Base-by-base conservation (phyloP, 306 rosid species). In the Lathyrus oleraceus region DNA sequence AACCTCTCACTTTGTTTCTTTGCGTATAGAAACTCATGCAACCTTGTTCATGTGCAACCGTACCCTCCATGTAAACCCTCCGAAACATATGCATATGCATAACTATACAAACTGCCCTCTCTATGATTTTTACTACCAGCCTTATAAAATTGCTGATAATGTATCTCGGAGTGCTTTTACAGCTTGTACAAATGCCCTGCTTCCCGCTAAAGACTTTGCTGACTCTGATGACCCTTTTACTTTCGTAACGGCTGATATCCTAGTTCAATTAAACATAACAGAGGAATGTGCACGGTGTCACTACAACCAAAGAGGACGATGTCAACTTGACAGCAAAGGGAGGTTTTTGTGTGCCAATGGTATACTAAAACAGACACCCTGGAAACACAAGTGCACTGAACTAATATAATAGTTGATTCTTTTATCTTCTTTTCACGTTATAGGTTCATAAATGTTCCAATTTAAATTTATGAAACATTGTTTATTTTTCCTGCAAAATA, bases 151-250 rank as follows among this genome's bases (percentile, higher is more conserved):
- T 10, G 10, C 5, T 20, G 14, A 21, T 25, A 28, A 65, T 40
- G 9, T 0, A 2, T 15, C 10, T 20, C 14, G 0, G 10, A 30
- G 44, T 17, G 48, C 67, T 48, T 66, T 60, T 32, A 11, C 2
- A 10, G 27, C n/a, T n/a, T 82, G 91, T 65, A 61, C 85, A 5
- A 45, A 7, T n/a, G 48, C 69, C 36, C 8, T 3, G 6, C 83
- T 84, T 66, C 91, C 87, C 5, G 10, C 8, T 48, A 74, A 47
- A 35, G 84, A 78, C 25, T 5, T 66, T 10, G 40, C 81, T 30
- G 76, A 47, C 12, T 2, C 36, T 15, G 0, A 1, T 0, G 61
- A 64, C 30, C 81, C 65, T 3, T 75, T 72, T 32, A 4, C 35
- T 2, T 69, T 78, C 10, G 0, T 84, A 12, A 74, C 73, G 4